Evolutionary conservation across 306 rosid genomes (phyloP).

Genomic region (Acmispon strigosus): DNA sequence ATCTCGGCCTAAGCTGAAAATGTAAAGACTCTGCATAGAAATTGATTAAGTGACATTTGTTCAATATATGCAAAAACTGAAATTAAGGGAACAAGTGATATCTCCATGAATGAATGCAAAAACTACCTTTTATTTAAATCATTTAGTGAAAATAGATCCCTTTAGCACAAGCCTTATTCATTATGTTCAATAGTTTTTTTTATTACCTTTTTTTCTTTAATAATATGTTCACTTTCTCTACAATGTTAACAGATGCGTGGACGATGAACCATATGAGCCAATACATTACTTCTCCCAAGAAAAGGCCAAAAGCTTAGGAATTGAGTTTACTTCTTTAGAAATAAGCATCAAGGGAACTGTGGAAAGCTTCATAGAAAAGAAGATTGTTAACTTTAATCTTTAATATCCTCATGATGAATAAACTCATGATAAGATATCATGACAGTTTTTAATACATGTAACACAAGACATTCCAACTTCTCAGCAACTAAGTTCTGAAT

Average conservation of each 20-base stretch:
- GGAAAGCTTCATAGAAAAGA: slow-evolving; percentile 57
- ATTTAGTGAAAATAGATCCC: background rate
- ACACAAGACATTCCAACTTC: no score
- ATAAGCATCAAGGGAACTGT: slow-evolving; percentile 55
- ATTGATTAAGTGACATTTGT: background rate
- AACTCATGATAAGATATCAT: no score
- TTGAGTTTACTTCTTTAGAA: slow-evolving; percentile 54
- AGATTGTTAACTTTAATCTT: slow-evolving; percentile 31
- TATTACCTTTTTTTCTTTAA: background rate
- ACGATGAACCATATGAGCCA: slow-evolving; percentile 37
- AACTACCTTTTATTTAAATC: background rate
- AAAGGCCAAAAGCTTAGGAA: slow-evolving; percentile 60
- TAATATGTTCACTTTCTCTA: background rate
- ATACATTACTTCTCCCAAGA: slow-evolving; percentile 46
- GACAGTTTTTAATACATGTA: no score
- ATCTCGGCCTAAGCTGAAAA: background rate
- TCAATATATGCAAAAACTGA: background rate
- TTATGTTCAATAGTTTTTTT: background rate
- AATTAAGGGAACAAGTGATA: background rate
- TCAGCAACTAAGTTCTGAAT: no score
- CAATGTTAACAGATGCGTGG: slow-evolving; percentile 45
- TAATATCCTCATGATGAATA: background rate
- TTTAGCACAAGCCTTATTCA: background rate
- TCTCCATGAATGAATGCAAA: background rate
- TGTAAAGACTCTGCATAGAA: background rate